phyloP scores from a whole-genome alignment of 805 yeast species.

The Pichia eremophila region DNA sequence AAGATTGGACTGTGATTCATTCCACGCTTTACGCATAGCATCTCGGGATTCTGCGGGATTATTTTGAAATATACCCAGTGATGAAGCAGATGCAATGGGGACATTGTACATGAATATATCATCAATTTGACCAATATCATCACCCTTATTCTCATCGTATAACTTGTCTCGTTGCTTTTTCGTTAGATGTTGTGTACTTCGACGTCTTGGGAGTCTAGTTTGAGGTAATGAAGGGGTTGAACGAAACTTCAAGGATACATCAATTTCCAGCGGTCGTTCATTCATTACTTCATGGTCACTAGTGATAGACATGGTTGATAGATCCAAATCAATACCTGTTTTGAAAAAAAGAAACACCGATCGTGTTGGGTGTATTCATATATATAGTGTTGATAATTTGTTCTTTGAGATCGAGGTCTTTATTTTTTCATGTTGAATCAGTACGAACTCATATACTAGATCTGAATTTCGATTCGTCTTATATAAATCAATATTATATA shows the following conservation, averaged over 20 bases:
- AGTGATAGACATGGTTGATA: no score
- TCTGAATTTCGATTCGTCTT: no score
- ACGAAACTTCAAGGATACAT: no score
- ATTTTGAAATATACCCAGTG: slow-evolving; percentile 21
- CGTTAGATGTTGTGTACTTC: slow-evolving; percentile 11
- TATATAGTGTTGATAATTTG: no score
- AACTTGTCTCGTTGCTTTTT: slow-evolving; percentile 21
- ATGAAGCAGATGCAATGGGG: slow-evolving; percentile 35
- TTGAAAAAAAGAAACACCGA: no score
- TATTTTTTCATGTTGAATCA: no score
- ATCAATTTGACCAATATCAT: slow-evolving; percentile 26
- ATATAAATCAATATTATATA: slow-evolving; percentile 14
- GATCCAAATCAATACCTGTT: no score
- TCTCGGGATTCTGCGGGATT: slow-evolving; percentile 12
- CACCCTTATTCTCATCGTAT: slow-evolving; percentile 23
- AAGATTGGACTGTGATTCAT: slow-evolving; percentile 13
- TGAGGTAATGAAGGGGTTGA: neutral
- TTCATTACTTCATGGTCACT: no score
- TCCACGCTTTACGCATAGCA: slow-evolving; percentile 20
- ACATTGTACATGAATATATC: slow-evolving; percentile 42
- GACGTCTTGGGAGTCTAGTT: slow-evolving; percentile 4
- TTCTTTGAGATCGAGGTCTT: neutral
- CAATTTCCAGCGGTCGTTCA: no score
- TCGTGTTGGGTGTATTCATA: no score
- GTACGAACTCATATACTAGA: no score